Conservation (phyloP, 2,329 filamentous ascomycete genomes). For the Phoma sp. region DNA sequence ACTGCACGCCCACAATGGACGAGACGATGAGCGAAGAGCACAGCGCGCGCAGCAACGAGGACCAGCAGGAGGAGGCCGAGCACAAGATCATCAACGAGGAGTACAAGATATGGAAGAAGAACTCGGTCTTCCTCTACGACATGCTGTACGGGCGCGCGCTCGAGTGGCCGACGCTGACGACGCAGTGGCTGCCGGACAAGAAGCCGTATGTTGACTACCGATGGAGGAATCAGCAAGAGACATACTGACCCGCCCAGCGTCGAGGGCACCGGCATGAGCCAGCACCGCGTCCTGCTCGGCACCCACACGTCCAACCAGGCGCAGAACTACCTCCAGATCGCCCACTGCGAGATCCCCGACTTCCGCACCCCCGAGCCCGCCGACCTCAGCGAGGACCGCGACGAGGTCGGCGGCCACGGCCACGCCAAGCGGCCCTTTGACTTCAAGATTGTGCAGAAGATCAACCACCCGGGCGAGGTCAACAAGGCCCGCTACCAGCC, state of each 20-base stretch:
- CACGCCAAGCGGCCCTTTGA: conserved; percentile 79
- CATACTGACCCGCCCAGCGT: conserved; percentile 52
- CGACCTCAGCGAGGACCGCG: conserved; percentile 89
- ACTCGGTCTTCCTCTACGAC: conserved; percentile 97
- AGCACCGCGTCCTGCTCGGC: conserved; percentile 88
- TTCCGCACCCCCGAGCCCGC: conserved; percentile 73
- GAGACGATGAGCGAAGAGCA: conserved; percentile 46
- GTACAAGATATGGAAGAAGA: conserved; percentile 99
- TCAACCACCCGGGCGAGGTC: conserved; percentile 94
- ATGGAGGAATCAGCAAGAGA: too few species aligned
- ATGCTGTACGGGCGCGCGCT: conserved; percentile 94
- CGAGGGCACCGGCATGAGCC: conserved; percentile 84
- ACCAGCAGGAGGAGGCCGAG: conserved; percentile 74
- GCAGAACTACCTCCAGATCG: conserved; percentile 93
- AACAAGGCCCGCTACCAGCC: conserved; percentile 99
- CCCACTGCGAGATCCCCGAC: conserved; percentile 91
- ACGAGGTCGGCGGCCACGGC: conserved; percentile 93
- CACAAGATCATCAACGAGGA: conserved; percentile 97
- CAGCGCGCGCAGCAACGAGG: conserved; percentile 62
- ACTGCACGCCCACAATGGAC: conserved; percentile 41
- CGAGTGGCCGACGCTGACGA: conserved; percentile 96
- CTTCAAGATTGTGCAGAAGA: conserved; percentile 93
- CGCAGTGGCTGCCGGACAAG: conserved; percentile 94
- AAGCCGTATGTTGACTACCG: conserved; percentile 42
- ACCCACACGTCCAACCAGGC: conserved; percentile 90